These are phyloP conservation scores for Fusarium solani-melongenae DNA, from an alignment of 2,329 filamentous ascomycete species.

Conservation along the genomic window DNA sequence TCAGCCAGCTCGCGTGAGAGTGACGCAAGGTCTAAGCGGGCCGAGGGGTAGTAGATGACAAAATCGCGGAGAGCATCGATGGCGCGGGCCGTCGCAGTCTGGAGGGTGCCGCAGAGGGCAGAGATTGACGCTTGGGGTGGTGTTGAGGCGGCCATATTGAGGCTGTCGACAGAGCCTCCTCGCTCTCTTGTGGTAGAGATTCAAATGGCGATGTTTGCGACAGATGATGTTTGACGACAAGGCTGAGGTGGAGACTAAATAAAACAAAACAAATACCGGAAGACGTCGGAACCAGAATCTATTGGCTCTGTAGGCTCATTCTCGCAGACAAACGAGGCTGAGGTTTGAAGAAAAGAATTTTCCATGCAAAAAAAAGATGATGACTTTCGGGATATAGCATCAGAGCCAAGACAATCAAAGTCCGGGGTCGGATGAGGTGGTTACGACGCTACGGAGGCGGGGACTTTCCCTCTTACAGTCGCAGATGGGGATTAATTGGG, in stretches of 20 bases:
- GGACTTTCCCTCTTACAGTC: neutral
- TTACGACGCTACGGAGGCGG: constrained; percentile 9
- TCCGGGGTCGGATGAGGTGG: constrained; percentile 20
- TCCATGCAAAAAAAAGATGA: neutral
- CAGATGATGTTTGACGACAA: neutral
- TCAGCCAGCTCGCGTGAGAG: constrained; percentile 44
- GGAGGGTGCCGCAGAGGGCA: constrained; percentile 35
- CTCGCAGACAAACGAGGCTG: neutral
- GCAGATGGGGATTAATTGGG: constrained; percentile 11
- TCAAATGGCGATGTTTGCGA: neutral
- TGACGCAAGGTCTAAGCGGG: constrained; percentile 37
- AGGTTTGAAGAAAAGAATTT: neutral
- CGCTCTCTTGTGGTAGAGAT: neutral
- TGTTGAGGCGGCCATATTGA: constrained; percentile 16
- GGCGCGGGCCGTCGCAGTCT: constrained; percentile 28
- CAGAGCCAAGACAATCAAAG: constrained; percentile 6
- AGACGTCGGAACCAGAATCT: neutral
- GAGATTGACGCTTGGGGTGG: constrained; percentile 12
- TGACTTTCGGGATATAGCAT: constrained; percentile 1
- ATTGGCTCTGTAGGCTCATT: neutral
- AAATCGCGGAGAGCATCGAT: constrained; percentile 39
- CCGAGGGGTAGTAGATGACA: constrained; percentile 36
- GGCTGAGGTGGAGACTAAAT: neutral
- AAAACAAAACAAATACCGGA: neutral
- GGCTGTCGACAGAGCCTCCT: neutral